These are phyloP conservation scores for Neurospora sp. DNA, from an alignment of 495 filamentous ascomycete species.

Conservation along the genomic window DNA sequence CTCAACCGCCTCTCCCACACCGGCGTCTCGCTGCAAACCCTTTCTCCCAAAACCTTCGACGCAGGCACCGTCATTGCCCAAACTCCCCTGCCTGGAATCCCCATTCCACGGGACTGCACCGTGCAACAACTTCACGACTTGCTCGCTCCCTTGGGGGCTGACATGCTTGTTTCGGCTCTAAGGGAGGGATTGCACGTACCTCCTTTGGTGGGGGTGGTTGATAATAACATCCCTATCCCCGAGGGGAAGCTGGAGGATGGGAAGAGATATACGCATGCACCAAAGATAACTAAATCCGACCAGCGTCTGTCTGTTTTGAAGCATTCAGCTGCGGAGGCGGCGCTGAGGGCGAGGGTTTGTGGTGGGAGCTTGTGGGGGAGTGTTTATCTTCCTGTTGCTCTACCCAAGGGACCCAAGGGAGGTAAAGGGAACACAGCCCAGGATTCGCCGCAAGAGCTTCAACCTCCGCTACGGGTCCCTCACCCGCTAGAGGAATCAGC, in stretches of 20 bases:
- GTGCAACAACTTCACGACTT: constrained; percentile 16
- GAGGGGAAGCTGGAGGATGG: too few species aligned
- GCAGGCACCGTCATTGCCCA: constrained; percentile 64
- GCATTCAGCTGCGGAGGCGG: background rate
- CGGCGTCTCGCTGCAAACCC: constrained; percentile 75
- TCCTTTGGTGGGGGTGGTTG: constrained; percentile 33
- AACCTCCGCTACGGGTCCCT: background rate
- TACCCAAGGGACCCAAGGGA: background rate
- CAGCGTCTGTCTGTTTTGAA: constrained; percentile 8
- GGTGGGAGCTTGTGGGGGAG: constrained; percentile 18
- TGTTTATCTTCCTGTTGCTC: background rate
- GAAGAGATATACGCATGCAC: constrained; percentile 16
- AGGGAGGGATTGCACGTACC: constrained; percentile 53
- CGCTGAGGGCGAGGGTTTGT: background rate
- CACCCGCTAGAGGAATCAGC: background rate
- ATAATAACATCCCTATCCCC: background rate
- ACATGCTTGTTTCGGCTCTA: constrained; percentile 53
- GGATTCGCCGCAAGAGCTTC: background rate
- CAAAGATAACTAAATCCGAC: constrained; percentile 28
- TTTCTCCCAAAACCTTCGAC: constrained; percentile 68
- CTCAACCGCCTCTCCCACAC: constrained; percentile 45
- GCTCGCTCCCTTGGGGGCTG: constrained; percentile 44
- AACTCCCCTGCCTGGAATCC: constrained; percentile 23
- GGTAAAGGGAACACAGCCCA: too few species aligned
- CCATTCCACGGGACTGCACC: constrained; percentile 9